These are phyloP conservation scores for Mycosphaerella arachidis DNA, from an alignment of 2,329 filamentous ascomycete genomes.

Conservation along the genomic window DNA sequence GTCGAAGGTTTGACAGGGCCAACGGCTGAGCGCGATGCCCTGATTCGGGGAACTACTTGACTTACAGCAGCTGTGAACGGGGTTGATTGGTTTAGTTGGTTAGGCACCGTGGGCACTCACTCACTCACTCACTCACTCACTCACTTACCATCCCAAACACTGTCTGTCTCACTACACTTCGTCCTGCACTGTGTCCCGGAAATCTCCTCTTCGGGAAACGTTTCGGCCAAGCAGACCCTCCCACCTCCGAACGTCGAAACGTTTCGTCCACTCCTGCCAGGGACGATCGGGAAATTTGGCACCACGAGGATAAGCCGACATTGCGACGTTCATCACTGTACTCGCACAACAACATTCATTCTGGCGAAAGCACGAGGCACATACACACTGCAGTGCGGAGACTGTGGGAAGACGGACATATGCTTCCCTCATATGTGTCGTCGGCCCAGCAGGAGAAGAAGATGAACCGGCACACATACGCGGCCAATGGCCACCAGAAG, in stretches of 20 bases:
- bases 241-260: not conserved
- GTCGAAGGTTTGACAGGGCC: too few species aligned
- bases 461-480: slow-evolving; percentile 82
- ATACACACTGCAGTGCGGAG: not conserved
- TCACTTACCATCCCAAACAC: too few species aligned
- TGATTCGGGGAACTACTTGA: too few species aligned
- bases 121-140: too few species aligned
- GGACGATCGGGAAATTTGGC: not conserved
- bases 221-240: not conserved
- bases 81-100: too few species aligned
- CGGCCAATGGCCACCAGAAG: slow-evolving; percentile 60
- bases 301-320: slow-evolving; percentile 1
- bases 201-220: not conserved
- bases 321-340: not conserved
- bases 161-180: not conserved
- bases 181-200: not conserved
- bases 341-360: not conserved
- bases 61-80: too few species aligned
- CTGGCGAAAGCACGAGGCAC: not conserved
- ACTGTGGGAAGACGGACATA: slow-evolving; percentile 29
- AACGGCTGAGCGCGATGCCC: too few species aligned
- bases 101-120: too few species aligned
- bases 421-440: slow-evolving; percentile 59
- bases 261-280: not conserved
- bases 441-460: slow-evolving; percentile 54